Base-by-base conservation (phyloP, 441 rosid genomes). In the Populus hybrid region DNA sequence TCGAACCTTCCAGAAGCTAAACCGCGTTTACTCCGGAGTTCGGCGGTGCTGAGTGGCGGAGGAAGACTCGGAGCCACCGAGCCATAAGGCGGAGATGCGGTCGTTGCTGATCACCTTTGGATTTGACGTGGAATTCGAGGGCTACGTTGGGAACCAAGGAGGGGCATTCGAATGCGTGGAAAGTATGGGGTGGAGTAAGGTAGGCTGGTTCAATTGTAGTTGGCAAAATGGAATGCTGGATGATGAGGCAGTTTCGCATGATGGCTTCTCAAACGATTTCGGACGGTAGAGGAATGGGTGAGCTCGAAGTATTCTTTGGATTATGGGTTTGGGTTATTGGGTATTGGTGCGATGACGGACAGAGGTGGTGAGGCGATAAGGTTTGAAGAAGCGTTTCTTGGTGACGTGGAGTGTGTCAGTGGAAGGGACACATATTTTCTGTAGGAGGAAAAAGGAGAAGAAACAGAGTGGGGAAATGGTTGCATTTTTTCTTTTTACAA, bases 41-140 rank as follows among this genome's bases (percentile, higher is more conserved):
- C 91, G 53, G 98, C 93, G 24, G 98, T 92, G 86, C 97, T 94
- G 67, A n/a, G 98, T 91, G n/a, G 3, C 97, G 90, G 74, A 94
- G 87, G 2, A 94, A n/a, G n/a, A 84, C 94, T 94, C 98, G 34
- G 80, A 88, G 1, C 94, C 97, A 66, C 87, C 94, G 42, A 94
- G 91, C 98, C 97, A 92, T 28, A 94, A 67, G 59, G 84, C 97
- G 46, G 92, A 82, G 68, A 92, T 89, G 18, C 95, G 92, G 76
- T 91, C 90, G 79, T n/a, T 91, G 89, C 72, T 94, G 97, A 6
- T 89, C 85, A 23, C 98, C 98, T 30, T 75, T 78, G 66, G 91
- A 88, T 19, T 80, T 35, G 79, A 81, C 91, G 77, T 79, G 83
- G 73, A 94, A 83, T 24, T 87, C 86, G 71, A 94, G 93, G 53